Evolutionary conservation across 768 basidiomycete species (phyloP).

Genomic region (Termitomyces sp.): DNA sequence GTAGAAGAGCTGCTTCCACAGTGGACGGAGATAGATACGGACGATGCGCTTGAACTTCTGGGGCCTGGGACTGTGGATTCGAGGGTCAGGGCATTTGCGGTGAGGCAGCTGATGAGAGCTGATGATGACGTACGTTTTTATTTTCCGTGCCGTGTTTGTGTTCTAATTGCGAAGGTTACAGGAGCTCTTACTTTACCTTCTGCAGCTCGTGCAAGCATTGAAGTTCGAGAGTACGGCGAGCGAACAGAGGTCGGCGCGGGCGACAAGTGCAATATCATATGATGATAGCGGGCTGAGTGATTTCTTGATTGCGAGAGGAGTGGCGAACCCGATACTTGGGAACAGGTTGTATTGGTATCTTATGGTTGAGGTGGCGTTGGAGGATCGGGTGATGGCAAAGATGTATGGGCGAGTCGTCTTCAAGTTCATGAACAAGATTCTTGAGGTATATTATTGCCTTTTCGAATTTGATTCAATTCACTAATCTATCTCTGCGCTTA

Average conservation of each 20-base stretch:
- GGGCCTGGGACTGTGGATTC: conserved; percentile 90
- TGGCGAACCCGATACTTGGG: conserved; percentile 77
- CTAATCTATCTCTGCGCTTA: background rate
- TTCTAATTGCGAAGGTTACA: conserved; percentile 25
- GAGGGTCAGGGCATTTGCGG: conserved; percentile 90
- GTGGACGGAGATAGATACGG: conserved; percentile 97
- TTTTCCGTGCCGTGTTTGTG: background rate
- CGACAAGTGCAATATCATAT: conserved; percentile 72
- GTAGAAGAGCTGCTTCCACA: conserved; percentile 92
- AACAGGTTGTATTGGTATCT: conserved; percentile 97
- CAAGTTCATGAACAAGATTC: conserved; percentile 83
- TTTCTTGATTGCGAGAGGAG: conserved; percentile 83
- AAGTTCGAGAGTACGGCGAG: conserved; percentile 88
- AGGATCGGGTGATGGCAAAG: conserved; percentile 81
- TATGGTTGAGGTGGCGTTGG: conserved; percentile 90
- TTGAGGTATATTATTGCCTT: conserved; percentile 53
- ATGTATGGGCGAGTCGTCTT: conserved; percentile 92
- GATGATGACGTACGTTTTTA: conserved; percentile 78
- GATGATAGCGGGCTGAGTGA: conserved; percentile 92
- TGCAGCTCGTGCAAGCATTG: conserved; percentile 96
- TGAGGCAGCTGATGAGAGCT: conserved; percentile 82
- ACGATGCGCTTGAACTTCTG: conserved; percentile 91
- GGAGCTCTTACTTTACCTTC: conserved; percentile 88
- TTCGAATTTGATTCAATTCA: background rate
- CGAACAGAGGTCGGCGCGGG: conserved; percentile 71